These are phyloP conservation scores for Aspergillus viridinutans DNA, from an alignment of 2,329 filamentous ascomycete species.

Conservation along the genomic window DNA sequence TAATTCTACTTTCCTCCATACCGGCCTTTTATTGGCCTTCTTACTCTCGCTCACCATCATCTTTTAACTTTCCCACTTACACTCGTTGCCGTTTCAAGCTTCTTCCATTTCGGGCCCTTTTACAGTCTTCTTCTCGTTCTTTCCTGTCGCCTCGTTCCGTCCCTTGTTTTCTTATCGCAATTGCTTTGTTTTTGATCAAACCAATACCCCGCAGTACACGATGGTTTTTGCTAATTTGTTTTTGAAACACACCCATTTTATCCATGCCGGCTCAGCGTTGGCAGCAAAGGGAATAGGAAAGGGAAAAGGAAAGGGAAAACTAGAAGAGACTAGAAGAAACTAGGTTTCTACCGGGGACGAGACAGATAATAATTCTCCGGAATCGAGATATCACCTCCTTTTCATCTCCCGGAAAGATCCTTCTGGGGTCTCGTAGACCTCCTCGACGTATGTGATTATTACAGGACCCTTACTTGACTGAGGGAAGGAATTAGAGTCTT, in stretches of 20 bases:
- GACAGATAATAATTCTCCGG: neutral
- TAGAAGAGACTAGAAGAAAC: neutral
- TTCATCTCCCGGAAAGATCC: neutral
- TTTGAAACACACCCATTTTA: neutral
- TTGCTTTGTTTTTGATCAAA: neutral
- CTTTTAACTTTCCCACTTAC: neutral
- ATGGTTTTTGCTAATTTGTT: neutral
- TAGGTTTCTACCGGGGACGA: neutral
- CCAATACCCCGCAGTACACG: neutral
- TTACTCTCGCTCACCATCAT: neutral
- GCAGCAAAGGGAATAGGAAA: neutral
- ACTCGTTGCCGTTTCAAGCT: neutral
- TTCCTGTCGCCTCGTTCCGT: neutral
- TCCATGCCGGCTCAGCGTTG: neutral
- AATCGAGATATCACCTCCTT: neutral
- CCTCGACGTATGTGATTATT: neutral
- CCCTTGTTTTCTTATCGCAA: too few relatives aligned
- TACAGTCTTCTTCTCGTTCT: neutral
- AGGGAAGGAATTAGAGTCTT: neutral
- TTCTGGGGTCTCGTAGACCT: neutral
- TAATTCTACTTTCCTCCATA: slow-evolving; percentile 1
- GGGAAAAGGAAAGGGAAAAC: neutral
- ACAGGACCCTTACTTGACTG: neutral
- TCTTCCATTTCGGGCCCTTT: neutral
- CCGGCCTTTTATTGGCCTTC: neutral